Conservation (phyloP, 106 monocot species). For the Ottelia alismoides region DNA sequence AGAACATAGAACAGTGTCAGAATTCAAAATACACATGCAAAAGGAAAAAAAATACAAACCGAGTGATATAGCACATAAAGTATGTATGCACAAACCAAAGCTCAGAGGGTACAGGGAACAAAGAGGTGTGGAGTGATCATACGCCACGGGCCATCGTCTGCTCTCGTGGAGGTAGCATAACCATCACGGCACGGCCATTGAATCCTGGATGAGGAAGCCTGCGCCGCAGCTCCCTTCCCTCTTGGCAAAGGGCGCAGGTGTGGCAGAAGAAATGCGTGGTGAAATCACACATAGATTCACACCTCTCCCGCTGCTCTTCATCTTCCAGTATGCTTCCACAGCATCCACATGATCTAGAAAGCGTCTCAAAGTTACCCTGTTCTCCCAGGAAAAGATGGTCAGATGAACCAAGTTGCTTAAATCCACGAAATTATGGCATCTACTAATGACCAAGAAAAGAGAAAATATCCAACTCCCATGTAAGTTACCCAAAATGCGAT, state of each 20-base stretch:
- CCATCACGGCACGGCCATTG: slow-evolving; percentile 13
- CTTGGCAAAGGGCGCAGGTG: slow-evolving; percentile 69
- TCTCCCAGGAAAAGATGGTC: neutral
- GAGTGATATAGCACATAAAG: no score
- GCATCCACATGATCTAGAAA: slow-evolving; percentile 39
- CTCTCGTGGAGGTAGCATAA: slow-evolving; percentile 51
- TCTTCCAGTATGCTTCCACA: slow-evolving; percentile 27
- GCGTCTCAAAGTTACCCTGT: slow-evolving; percentile 62
- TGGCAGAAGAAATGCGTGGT: slow-evolving; percentile 56
- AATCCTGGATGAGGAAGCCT: slow-evolving; percentile 66
- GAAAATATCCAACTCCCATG: no score
- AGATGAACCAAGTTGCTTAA: neutral
- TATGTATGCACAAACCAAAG: no score
- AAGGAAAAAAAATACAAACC: no score
- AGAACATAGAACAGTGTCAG: no score
- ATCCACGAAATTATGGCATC: neutral
- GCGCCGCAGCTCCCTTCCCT: slow-evolving; percentile 74
- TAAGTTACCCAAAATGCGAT: no score
- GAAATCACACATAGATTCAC: slow-evolving; percentile 44
- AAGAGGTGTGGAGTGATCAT: neutral
- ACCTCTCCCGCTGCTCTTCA: slow-evolving; percentile 39
- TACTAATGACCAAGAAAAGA: neutral
- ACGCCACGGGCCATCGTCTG: slow-evolving; percentile 49
- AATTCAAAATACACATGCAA: no score
- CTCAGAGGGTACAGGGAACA: no score